Base-by-base conservation (phyloP, 176 grass and related monocot species). In the Chrysopogon serrulatus region DNA sequence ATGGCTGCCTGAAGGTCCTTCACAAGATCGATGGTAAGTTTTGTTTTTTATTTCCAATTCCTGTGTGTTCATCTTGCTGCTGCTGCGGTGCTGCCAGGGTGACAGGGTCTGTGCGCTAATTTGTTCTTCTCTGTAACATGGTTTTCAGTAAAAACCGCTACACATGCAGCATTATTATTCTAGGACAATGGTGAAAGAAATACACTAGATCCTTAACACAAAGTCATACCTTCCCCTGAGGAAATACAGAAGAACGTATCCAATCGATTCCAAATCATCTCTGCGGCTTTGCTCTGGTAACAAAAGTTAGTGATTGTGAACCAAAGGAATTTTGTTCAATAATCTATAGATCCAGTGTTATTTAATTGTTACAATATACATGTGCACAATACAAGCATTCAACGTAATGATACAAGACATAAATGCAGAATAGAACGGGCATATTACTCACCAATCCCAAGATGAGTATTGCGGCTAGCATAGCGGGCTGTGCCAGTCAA, bases 201-300 rank as follows among this genome's bases (percentile, higher is more conserved):
- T 6, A 36, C 0, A 73, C 3, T 30, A 79, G 71, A 80, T 33
- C 45, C 68, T 79, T 56, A 57, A 62, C 33, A 63, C 28, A 70
- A 77, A 87, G 51, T 81, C 51, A 5, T 88, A 95, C 93, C 93
- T 95, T 86, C 93, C 93, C 81, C 90, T 88, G 23, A 95, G 90
- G 71, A 95, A 95, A 88, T 95, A 95, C 19, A 95, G 62, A 61
- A 95, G 90, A 88, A 95, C 93, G 36, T 95, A 95, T 77, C 93
- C 93, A 88, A 95, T 87, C 32, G 90, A 95, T 51, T 95, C 93
- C 90, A 95, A 70, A 74, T 95, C 93, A 86, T 95, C 93, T 75
- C 93, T 89, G n/a, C 93, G 90, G 67, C 93, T 92, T 95, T 95
- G 93, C 63, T 95, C 93, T 95, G 60, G 51, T 51, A 81, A 47